phyloP scores from a whole-genome alignment of 2,329 filamentous ascomycete species.

The Aspergillus hiratsukae region DNA sequence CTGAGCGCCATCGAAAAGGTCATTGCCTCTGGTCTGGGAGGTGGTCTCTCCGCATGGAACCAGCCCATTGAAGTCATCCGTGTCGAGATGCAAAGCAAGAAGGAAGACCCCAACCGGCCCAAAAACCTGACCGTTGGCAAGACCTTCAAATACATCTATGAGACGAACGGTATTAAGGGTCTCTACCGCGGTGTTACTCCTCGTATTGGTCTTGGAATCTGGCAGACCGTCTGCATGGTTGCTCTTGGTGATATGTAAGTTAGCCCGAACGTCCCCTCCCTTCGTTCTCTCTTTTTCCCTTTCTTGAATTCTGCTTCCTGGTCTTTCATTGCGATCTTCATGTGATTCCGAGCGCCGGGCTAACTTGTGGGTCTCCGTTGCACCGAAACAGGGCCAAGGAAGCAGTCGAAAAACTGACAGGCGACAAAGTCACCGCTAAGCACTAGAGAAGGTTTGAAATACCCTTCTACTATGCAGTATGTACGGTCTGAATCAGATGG shows the following conservation, averaged over 20 bases:
- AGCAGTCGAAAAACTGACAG: slow-evolving; percentile 60
- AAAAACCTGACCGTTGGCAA: slow-evolving; percentile 98
- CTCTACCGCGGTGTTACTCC: slow-evolving; percentile 94
- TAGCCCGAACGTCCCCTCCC: slow-evolving; percentile 4
- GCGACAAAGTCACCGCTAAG: slow-evolving; percentile 60
- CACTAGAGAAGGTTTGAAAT: slow-evolving; percentile 50
- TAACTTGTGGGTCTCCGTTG: slow-evolving; percentile 28
- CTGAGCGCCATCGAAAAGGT: slow-evolving; percentile 82
- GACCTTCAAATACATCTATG: slow-evolving; percentile 78
- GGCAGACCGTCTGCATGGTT: slow-evolving; percentile 99
- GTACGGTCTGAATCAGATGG: neutral
- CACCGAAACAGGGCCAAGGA: slow-evolving; percentile 55
- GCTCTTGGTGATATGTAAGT: slow-evolving; percentile 95
- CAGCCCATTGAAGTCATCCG: slow-evolving; percentile 99
- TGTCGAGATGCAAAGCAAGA: slow-evolving; percentile 99
- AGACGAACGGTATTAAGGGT: slow-evolving; percentile 80
- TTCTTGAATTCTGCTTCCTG: neutral
- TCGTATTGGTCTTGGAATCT: slow-evolving; percentile 90
- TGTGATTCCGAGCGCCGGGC: slow-evolving; percentile 23
- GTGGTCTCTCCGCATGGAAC: slow-evolving; percentile 96
- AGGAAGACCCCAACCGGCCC: slow-evolving; percentile 90
- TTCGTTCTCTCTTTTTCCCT: slow-evolving; percentile 4
- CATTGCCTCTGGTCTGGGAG: slow-evolving; percentile 76
- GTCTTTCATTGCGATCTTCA: slow-evolving; percentile 11
- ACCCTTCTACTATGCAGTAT: slow-evolving; percentile 30